Percentiles rank a stretch among this genome's conserved stretches.
These are phyloP conservation scores for Stenogyne calaminthoides DNA, from an alignment of 305 asterid genomes.

Conservation along the genomic window DNA sequence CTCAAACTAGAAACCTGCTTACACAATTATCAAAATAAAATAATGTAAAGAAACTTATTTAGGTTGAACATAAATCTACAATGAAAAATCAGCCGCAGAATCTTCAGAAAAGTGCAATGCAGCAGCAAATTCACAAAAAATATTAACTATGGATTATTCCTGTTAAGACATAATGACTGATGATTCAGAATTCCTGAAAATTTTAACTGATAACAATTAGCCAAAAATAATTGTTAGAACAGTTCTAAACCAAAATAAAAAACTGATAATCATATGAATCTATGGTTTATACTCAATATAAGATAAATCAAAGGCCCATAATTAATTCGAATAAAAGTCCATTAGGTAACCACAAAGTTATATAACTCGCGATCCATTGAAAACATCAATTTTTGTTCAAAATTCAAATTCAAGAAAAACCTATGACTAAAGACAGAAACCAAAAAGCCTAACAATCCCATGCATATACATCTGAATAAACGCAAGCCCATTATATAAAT, in stretches of 20 bases:
- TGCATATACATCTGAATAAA: not conserved
- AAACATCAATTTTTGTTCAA: not conserved
- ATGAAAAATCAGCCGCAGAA: not conserved
- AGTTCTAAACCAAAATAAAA: not conserved
- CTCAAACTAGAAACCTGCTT: slow-evolving; percentile 45
- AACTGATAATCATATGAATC: slow-evolving; percentile 6
- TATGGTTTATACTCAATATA: not conserved
- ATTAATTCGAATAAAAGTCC: not conserved
- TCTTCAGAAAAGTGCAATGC: not conserved
- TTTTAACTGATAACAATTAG: not conserved
- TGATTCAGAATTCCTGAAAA: not conserved
- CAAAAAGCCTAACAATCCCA: slow-evolving; percentile 7
- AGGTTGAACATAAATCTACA: not conserved
- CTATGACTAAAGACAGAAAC: not conserved
- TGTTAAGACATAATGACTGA: not conserved
- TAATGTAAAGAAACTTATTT: not conserved
- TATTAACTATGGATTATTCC: not conserved
- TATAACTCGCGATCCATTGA: not conserved
- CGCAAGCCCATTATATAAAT: not conserved
- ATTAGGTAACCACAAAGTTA: not conserved
- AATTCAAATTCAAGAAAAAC: not conserved
- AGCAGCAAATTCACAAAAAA: not conserved
- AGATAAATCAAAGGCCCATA: not conserved
- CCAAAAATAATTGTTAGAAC: not conserved
- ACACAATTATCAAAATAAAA: not conserved